These are phyloP conservation scores for Kurtzmaniella natalensis DNA, from an alignment of 1,139 yeast genomes.

Conservation along the genomic window DNA sequence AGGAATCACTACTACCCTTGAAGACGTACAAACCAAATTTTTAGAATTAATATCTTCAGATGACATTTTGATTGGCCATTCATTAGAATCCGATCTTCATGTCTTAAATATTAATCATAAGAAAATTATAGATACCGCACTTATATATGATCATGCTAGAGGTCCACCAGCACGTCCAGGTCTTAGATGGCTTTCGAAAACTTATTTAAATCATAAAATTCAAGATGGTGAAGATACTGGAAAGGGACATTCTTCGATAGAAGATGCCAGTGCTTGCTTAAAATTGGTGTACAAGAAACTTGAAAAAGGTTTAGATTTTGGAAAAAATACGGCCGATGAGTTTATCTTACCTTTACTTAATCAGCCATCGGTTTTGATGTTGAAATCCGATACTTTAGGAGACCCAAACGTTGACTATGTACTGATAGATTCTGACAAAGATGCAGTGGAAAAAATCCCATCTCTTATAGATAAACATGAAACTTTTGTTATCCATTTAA, in stretches of 20 bases:
- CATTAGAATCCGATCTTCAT: constrained; percentile 63
- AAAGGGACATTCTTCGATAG: constrained; percentile 79
- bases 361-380: not conserved
- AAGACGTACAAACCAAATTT: constrained; percentile 63
- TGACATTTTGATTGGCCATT: constrained; percentile 69
- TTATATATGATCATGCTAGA: constrained; percentile 64
- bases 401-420: not conserved
- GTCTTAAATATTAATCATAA: constrained; percentile 60
- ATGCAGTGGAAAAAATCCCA: constrained; percentile 40
- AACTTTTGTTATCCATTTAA: constrained; percentile 51
- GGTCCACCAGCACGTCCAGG: constrained; percentile 83
- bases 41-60: constrained; percentile 33
- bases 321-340: constrained; percentile 42
- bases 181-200: constrained; percentile 60
- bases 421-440: constrained; percentile 47
- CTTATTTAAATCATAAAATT: constrained; percentile 52
- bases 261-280: constrained; percentile 79
- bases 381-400: too few species aligned
- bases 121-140: constrained; percentile 63
- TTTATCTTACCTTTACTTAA: constrained; percentile 2
- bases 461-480: constrained; percentile 33
- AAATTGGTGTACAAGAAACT: constrained; percentile 71
- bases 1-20: constrained; percentile 59
- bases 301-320: constrained; percentile 61
- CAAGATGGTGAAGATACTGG: constrained; percentile 52